Percentiles rank a stretch among this genome's conserved stretches.
Evolutionary conservation across 1,139 yeast species (phyloP).

Genomic region (Diutina pseudorugosa): DNA sequence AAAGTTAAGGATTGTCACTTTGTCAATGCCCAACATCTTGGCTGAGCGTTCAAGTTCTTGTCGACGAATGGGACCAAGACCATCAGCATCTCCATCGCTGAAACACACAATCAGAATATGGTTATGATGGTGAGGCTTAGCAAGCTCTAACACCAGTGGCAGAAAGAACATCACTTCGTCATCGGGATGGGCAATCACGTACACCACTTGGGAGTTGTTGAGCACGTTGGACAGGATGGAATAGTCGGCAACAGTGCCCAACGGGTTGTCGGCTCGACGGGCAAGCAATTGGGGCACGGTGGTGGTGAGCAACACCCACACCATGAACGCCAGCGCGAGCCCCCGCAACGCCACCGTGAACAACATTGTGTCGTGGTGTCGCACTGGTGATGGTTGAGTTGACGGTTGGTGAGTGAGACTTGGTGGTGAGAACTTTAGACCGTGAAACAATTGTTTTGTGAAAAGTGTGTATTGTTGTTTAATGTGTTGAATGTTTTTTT

Average conservation of each 20-base stretch:
- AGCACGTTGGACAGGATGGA: background rate
- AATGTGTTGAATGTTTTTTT: too few species aligned
- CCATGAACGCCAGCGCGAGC: slow-evolving; percentile 13
- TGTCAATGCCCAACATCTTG: slow-evolving; percentile 40
- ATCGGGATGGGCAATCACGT: slow-evolving; percentile 87
- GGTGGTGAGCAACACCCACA: slow-evolving; percentile 31
- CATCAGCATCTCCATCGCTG: slow-evolving; percentile 63
- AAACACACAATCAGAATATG: slow-evolving; percentile 53
- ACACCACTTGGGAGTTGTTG: background rate
- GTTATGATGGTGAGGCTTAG: slow-evolving; percentile 37
- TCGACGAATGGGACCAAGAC: slow-evolving; percentile 52
- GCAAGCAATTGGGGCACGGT: slow-evolving; percentile 23
- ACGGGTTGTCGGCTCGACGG: background rate
- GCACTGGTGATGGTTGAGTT: background rate
- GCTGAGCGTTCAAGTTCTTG: slow-evolving; percentile 52
- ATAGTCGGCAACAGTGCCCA: background rate
- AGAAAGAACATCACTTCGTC: slow-evolving; percentile 98
- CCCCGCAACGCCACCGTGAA: slow-evolving; percentile 10
- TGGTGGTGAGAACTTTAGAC: too few species aligned
- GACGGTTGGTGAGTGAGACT: too few species aligned
- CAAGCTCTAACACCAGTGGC: slow-evolving; percentile 54
- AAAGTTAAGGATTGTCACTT: slow-evolving; percentile 39
- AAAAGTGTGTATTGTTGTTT: too few species aligned
- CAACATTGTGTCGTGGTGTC: slow-evolving; percentile 9
- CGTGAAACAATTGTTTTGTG: too few species aligned